Conservation (phyloP, 371 early-diverging fungal genomes). For the Dipsacomyces acuminosporus region DNA sequence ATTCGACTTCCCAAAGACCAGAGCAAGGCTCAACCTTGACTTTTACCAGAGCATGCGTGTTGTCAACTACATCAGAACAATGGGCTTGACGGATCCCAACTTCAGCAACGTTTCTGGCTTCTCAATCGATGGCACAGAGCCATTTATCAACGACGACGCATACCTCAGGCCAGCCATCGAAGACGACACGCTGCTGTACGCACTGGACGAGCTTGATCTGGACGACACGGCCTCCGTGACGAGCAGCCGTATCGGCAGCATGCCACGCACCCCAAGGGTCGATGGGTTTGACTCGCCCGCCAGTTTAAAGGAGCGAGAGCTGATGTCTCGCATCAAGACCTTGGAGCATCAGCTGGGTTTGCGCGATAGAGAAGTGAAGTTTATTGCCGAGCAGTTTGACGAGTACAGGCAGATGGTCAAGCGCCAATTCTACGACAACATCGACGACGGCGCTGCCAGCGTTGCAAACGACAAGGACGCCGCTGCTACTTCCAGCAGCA, state of each 20-base stretch:
- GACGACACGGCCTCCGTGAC: constrained; percentile 44
- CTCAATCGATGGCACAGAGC: constrained; percentile 52
- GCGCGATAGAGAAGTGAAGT: constrained; percentile 50
- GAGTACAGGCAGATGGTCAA: constrained; percentile 68
- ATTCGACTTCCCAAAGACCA: constrained; percentile 64
- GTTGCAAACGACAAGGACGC: constrained; percentile 6
- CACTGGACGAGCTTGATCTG: constrained; percentile 64
- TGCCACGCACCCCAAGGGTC: constrained; percentile 24
- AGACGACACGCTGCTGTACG: constrained; percentile 77
- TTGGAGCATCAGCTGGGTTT: constrained; percentile 50
- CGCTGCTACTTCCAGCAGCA: not conserved
- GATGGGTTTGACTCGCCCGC: constrained; percentile 43
- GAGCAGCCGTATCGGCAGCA: constrained; percentile 17
- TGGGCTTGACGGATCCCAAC: constrained; percentile 41
- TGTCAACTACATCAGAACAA: constrained; percentile 74
- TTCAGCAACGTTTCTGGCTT: constrained; percentile 34
- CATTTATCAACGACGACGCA: constrained; percentile 64
- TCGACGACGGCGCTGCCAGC: constrained; percentile 11
- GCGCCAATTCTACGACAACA: constrained; percentile 61
- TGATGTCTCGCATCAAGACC: constrained; percentile 51
- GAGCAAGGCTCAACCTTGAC: constrained; percentile 58
- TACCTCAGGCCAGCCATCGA: constrained; percentile 72
- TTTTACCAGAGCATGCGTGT: constrained; percentile 82
- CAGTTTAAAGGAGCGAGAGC: constrained; percentile 55
- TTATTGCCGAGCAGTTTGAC: constrained; percentile 57